phyloP scores from a whole-genome alignment of 495 filamentous ascomycete species.

The Penicillium paradoxum region DNA sequence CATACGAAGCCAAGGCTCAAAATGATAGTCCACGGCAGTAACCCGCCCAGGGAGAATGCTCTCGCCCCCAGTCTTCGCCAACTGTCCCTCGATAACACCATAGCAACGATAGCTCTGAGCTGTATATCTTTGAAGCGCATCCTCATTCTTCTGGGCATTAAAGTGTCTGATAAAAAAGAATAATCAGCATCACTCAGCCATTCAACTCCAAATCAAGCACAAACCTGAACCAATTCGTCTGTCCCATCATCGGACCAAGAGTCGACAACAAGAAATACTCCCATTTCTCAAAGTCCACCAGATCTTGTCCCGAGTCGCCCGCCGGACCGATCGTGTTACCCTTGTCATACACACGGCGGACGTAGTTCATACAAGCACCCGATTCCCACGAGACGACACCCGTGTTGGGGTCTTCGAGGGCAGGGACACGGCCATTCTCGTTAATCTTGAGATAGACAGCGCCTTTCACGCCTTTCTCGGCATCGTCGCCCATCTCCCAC shows the following conservation, averaged over 20 bases:
- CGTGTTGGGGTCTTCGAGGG: constrained; percentile 49
- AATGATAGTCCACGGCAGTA: constrained; percentile 41
- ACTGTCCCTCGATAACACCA: constrained; percentile 38
- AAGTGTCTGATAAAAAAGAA: constrained; percentile 16
- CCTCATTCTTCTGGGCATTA: constrained; percentile 32
- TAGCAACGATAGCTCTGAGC: constrained; percentile 38
- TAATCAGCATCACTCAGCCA: background rate
- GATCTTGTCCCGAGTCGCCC: constrained; percentile 31
- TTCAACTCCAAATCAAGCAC: background rate
- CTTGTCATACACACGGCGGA: constrained; percentile 31
- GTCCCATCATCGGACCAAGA: constrained; percentile 41
- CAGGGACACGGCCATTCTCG: constrained; percentile 84
- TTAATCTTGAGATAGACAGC: constrained; percentile 73
- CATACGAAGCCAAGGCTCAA: constrained; percentile 42
- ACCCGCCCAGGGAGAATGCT: constrained; percentile 34
- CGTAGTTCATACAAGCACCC: constrained; percentile 36
- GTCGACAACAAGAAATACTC: constrained; percentile 39
- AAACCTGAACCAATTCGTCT: constrained; percentile 39
- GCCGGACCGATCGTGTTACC: constrained; percentile 22
- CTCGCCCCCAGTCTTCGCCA: constrained; percentile 33
- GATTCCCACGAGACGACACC: constrained; percentile 38
- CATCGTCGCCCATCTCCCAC: constrained; percentile 55
- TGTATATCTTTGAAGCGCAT: constrained; percentile 35
- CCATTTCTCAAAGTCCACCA: constrained; percentile 46
- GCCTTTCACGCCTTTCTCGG: constrained; percentile 53